Percentiles rank a stretch among this genome's conserved stretches.
Evolutionary conservation across 2,329 filamentous ascomycete genomes (phyloP).

Genomic region (Penicillium sp.): DNA sequence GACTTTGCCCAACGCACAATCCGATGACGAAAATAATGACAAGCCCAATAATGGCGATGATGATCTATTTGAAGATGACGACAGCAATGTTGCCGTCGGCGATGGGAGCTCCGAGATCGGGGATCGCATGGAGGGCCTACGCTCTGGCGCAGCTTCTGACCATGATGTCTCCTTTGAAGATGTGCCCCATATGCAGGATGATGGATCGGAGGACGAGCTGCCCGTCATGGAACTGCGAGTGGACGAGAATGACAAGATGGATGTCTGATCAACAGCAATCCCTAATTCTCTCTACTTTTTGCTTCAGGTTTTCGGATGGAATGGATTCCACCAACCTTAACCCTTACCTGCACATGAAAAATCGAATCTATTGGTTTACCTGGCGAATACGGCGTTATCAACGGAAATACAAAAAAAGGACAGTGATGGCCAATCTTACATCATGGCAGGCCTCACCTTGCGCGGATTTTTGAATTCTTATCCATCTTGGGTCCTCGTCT

Average conservation of each 20-base stretch:
- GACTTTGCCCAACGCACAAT: not conserved
- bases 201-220: constrained; percentile 42
- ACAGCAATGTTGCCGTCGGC: constrained; percentile 46
- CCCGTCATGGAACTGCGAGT: constrained; percentile 49
- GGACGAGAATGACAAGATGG: constrained; percentile 38
- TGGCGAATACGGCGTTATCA: constrained; percentile 13
- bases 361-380: not conserved
- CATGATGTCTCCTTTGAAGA: constrained; percentile 36
- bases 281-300: not conserved
- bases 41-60: constrained; percentile 32
- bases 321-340: not conserved
- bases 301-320: not conserved
- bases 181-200: constrained; percentile 34
- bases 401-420: constrained; percentile 16
- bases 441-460: not conserved
- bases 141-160: constrained; percentile 29
- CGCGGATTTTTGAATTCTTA: not conserved
- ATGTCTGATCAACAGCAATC: constrained; percentile 1
- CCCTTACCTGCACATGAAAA: constrained; percentile 3
- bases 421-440: not conserved
- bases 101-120: constrained; percentile 41
- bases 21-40: constrained; percentile 22
- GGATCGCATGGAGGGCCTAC: constrained; percentile 34
- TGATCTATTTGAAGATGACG: constrained; percentile 42
- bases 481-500: not conserved